Conservation (phyloP, 257 asterid genomes). For the Fraxinus cuspidata region DNA sequence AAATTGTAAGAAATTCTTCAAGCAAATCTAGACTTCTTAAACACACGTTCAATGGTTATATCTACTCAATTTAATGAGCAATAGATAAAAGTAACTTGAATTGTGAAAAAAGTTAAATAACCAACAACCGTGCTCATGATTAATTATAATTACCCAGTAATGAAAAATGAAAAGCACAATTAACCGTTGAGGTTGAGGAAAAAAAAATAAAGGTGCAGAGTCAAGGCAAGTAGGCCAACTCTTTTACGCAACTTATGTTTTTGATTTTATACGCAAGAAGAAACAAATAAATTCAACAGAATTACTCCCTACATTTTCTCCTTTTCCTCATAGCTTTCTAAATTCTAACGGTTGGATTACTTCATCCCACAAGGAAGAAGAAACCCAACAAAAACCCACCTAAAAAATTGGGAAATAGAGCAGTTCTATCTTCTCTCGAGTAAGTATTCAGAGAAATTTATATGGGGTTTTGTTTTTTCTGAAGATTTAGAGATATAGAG, state of each 20-base stretch:
- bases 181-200: background rate
- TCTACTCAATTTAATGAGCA: no score
- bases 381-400: slow-evolving; percentile 6
- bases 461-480: slow-evolving; percentile 8
- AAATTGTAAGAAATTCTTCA: no score
- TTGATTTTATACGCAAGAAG: background rate
- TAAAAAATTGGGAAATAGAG: background rate
- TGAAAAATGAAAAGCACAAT: background rate
- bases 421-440: background rate
- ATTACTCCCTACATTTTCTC: background rate
- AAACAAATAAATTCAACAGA: background rate
- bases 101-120: no score
- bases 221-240: slow-evolving; percentile 23
- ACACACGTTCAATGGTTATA: no score
- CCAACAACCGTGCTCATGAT: no score
- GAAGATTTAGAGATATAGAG: slow-evolving; percentile 18
- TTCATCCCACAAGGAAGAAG: background rate
- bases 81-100: no score
- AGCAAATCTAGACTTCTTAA: no score
- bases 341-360: background rate
- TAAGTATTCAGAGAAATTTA: background rate
- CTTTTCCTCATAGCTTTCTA: background rate
- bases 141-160: background rate
- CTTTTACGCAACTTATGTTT: background rate
- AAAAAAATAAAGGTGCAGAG: background rate